A percentile compares a stretch with the other conserved stretches of the same genome.
phyloP scores from a whole-genome alignment of 148 eudicot genomes.

The Talinum fruticosum region DNA sequence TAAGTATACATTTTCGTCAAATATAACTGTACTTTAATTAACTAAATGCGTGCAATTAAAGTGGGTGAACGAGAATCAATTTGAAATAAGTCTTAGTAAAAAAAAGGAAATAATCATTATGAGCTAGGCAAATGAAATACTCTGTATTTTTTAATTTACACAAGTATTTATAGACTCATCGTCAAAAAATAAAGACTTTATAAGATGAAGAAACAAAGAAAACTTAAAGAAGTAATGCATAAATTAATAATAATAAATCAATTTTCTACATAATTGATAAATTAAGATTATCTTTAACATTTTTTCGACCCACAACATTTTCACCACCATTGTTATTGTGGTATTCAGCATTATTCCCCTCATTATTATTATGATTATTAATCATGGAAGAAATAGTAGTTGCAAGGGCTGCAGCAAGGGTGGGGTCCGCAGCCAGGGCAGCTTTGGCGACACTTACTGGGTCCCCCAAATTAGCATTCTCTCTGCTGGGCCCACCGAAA shows the following conservation, averaged over 20 bases:
- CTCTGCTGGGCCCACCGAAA: neutral
- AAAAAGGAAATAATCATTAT: no score
- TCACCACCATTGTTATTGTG: neutral
- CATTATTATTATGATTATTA: conserved; percentile 22
- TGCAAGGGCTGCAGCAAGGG: conserved; percentile 35
- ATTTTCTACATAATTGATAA: conserved; percentile 15
- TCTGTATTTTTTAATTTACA: no score
- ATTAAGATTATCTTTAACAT: conserved; percentile 11
- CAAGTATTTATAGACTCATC: no score
- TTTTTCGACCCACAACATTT: conserved; percentile 15
- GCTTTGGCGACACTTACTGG: conserved; percentile 31
- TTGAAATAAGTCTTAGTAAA: no score
- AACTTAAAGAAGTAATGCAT: neutral
- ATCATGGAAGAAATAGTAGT: conserved; percentile 40
- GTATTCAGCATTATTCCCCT: conserved; percentile 7
- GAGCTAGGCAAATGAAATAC: no score
- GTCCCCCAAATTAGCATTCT: neutral
- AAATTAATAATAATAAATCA: neutral
- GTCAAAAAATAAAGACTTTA: no score
- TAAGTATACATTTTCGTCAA: no score
- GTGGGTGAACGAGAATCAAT: no score
- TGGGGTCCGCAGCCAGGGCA: conserved; percentile 42
- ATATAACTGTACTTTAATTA: no score
- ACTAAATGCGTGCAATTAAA: no score
- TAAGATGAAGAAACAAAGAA: neutral